Base-by-base conservation (phyloP, 495 filamentous ascomycete species). In the Pyrenula massariospora region DNA sequence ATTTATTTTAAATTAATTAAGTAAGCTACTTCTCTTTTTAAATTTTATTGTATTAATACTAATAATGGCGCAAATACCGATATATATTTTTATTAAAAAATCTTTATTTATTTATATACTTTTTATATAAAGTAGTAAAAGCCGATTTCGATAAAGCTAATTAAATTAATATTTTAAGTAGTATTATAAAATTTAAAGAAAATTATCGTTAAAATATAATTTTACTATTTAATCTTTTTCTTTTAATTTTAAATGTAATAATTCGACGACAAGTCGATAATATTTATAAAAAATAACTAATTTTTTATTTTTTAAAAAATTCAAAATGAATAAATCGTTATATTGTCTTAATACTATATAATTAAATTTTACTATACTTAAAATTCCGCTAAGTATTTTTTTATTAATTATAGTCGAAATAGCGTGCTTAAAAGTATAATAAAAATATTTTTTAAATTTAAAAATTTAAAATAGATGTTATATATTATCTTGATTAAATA, bases 81-180 rank as follows among this genome's bases (percentile, higher is more conserved):
- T 42, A 42, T 5, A 56, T 51, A 56, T 56, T 12, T 56, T 12
- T 56, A 19, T 22, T 54, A 19, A 15, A 19, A 47, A 47, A 56
- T 12, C 15, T 20, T 36, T 10, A 47, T 56, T 56, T 47, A 56
- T 51, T 56, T 56, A 56, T 15, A 48, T 56, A 51, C 24, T 48
- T 11, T 56, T 25, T 51, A 56, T 48, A 19, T 42, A 47, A 47
- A 51, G 19, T 19, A 22, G 22, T 12, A 8, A 48, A n/a, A 15
- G 48, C 22, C 11, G 10, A 3, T 12, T 50, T 22, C 8, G 19
- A 48, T 42, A 15, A 47, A 54, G 53, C 24, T 23, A 23, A n/a
- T n/a, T 56, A 25, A 56, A 56, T 36, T 15, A 3, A 12, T n/a
- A 56, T 48, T 47, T 48, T 56, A 3, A 52, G 22, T 20, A 57